Evolutionary conservation across 1,284 basidiomycete species (phyloP).

Genomic region (Chalciporus sp.): DNA sequence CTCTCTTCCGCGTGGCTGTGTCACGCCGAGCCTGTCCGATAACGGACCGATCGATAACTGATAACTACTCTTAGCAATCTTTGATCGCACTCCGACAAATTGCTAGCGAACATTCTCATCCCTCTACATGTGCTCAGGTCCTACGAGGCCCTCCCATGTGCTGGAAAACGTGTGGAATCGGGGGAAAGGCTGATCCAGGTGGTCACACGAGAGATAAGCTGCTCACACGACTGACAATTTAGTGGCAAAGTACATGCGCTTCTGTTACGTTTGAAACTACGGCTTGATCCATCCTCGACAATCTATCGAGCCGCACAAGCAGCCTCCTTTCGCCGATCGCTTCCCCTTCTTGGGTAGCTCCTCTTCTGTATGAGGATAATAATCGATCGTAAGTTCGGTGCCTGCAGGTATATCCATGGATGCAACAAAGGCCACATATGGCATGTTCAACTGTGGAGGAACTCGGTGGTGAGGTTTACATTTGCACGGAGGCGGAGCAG

Average conservation of each 20-base stretch:
- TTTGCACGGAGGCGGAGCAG: not conserved
- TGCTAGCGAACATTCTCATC: too few relatives aligned
- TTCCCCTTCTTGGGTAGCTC: conserved; percentile 28
- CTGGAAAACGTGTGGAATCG: too few relatives aligned
- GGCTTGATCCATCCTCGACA: conserved; percentile 32
- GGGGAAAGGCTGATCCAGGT: too few relatives aligned
- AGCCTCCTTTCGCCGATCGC: conserved; percentile 15
- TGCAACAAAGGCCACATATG: conserved; percentile 62
- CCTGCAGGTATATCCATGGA: conserved; percentile 46
- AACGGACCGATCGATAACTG: too few relatives aligned
- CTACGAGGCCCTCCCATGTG: too few relatives aligned
- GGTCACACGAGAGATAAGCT: not conserved
- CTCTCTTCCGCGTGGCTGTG: not conserved
- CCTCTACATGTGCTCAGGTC: too few relatives aligned
- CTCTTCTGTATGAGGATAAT: conserved; percentile 47
- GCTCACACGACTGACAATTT: not conserved
- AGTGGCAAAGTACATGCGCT: not conserved
- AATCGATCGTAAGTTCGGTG: conserved; percentile 66
- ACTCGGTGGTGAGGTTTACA: not conserved
- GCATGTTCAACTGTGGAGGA: conserved; percentile 51
- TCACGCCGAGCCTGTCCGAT: too few relatives aligned
- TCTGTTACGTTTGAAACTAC: not conserved
- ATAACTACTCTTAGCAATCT: too few relatives aligned
- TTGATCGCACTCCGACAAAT: not conserved
- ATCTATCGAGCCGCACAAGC: conserved; percentile 19